Percentiles rank a stretch among this genome's conserved stretches.
Conservation (phyloP, 345 rosid species). For the Ricinus communis region DNA sequence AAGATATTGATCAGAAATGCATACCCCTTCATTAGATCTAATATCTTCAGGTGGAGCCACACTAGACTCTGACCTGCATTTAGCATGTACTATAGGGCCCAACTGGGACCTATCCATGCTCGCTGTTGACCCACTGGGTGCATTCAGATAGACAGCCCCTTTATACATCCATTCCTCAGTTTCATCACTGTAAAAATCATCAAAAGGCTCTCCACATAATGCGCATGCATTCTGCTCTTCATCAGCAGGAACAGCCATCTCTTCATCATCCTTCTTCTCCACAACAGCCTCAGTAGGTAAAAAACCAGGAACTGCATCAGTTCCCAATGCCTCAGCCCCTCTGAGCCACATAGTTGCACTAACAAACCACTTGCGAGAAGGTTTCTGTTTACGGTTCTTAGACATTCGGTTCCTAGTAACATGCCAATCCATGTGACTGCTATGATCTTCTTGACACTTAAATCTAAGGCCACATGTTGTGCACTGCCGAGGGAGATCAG, state of each 20-base stretch:
- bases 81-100: slow-evolving; percentile 98
- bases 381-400: slow-evolving; percentile 89
- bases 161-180: slow-evolving; percentile 99
- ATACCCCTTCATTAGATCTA: slow-evolving; percentile 56
- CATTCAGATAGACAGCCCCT: slow-evolving; percentile 96
- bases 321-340: slow-evolving; percentile 96
- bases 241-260: slow-evolving; percentile 97
- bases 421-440: slow-evolving; percentile 99
- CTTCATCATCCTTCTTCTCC: slow-evolving; percentile 88
- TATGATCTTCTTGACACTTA: slow-evolving; percentile 90
- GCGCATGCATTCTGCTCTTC: slow-evolving; percentile 92
- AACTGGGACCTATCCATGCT: slow-evolving; percentile 76
- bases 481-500: slow-evolving; percentile 94
- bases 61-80: slow-evolving; percentile 89
- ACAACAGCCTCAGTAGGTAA: slow-evolving; percentile 59
- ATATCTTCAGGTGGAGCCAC: slow-evolving; percentile 49
- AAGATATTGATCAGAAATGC: slow-evolving; percentile 22
- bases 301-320: slow-evolving; percentile 91
- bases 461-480: slow-evolving; percentile 95
- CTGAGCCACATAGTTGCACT: slow-evolving; percentile 96
- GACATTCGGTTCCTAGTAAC: slow-evolving; percentile 96
- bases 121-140: slow-evolving; percentile 49
- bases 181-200: slow-evolving; percentile 96
- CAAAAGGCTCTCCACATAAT: slow-evolving; percentile 93
- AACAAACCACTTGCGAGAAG: slow-evolving; percentile 99